Evolutionary conservation across 768 basidiomycete species (phyloP).

Genomic region (Naganishia antarctica): DNA sequence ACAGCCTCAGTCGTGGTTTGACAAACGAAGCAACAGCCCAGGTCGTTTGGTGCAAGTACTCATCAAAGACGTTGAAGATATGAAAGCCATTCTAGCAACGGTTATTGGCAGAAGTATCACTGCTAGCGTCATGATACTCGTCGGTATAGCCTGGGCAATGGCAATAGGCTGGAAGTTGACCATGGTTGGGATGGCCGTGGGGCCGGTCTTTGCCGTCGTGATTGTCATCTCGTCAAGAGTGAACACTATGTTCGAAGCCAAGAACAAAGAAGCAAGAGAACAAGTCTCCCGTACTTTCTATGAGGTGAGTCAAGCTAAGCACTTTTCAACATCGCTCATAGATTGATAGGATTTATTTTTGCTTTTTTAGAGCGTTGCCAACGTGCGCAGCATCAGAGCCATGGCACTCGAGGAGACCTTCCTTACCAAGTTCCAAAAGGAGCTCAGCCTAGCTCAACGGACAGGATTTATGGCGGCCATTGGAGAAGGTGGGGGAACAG

Average conservation of each 20-base stretch:
- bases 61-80: slow-evolving; percentile 86
- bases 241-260: slow-evolving; percentile 64
- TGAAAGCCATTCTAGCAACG: slow-evolving; percentile 66
- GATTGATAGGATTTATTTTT: neutral
- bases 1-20: slow-evolving; percentile 87
- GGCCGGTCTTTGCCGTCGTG: slow-evolving; percentile 69
- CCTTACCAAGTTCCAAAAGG: slow-evolving; percentile 62
- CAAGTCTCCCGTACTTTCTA: slow-evolving; percentile 78
- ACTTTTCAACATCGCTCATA: neutral
- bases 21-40: slow-evolving; percentile 60
- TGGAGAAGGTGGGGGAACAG: slow-evolving; percentile 76
- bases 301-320: slow-evolving; percentile 57
- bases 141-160: slow-evolving; percentile 87
- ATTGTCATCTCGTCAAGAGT: slow-evolving; percentile 73
- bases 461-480: slow-evolving; percentile 77
- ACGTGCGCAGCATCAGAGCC: slow-evolving; percentile 77
- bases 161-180: slow-evolving; percentile 86
- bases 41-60: slow-evolving; percentile 65
- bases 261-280: slow-evolving; percentile 82
- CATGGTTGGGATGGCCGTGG: slow-evolving; percentile 79
- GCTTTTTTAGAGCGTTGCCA: slow-evolving; percentile 64
- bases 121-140: slow-evolving; percentile 69
- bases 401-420: slow-evolving; percentile 79
- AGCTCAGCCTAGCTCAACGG: slow-evolving; percentile 59
- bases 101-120: slow-evolving; percentile 69